phyloP scores from a whole-genome alignment of 805 yeast genomes.

The Starmerella scarabaei region DNA sequence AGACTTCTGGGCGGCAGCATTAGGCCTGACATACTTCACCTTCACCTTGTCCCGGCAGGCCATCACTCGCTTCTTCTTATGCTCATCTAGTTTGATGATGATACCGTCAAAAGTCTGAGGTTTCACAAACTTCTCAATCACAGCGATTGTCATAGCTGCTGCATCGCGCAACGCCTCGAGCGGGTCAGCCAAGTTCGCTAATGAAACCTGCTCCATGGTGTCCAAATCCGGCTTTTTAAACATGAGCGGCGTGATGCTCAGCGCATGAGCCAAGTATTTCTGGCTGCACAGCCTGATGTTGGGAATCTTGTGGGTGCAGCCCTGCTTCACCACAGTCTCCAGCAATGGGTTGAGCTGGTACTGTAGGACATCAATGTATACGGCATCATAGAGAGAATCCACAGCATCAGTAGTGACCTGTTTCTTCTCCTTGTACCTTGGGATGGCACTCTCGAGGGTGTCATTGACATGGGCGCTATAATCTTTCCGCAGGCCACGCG shows the following conservation, averaged over 20 bases:
- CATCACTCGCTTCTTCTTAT: slow-evolving; percentile 54
- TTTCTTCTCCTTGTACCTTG: slow-evolving; percentile 81
- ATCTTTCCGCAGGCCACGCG: slow-evolving; percentile 43
- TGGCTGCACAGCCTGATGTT: slow-evolving; percentile 64
- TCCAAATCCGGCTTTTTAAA: slow-evolving; percentile 48
- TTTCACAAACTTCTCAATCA: slow-evolving; percentile 71
- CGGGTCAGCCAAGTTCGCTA: slow-evolving; percentile 64
- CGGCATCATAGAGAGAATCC: slow-evolving; percentile 48
- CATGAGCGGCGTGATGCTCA: slow-evolving; percentile 35
- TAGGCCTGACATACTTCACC: slow-evolving; percentile 30
- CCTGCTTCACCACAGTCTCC: slow-evolving; percentile 31
- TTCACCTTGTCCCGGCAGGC: slow-evolving; percentile 44
- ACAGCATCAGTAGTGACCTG: slow-evolving; percentile 62
- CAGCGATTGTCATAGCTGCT: slow-evolving; percentile 67
- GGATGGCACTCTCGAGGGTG: slow-evolving; percentile 53
- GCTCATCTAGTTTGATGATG: slow-evolving; percentile 62
- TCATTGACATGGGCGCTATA: slow-evolving; percentile 42
- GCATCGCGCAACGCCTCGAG: slow-evolving; percentile 72
- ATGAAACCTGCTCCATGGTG: slow-evolving; percentile 40
- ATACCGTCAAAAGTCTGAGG: slow-evolving; percentile 48
- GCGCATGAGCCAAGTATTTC: slow-evolving; percentile 48
- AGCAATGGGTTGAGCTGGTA: slow-evolving; percentile 5
- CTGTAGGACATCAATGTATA: slow-evolving; percentile 32
- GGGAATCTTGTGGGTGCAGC: slow-evolving; percentile 68
- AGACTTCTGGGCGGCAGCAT: slow-evolving; percentile 8